Evolutionary conservation across 148 eudicot genomes (phyloP).

Genomic region (Rhododendron ferrugineum): DNA sequence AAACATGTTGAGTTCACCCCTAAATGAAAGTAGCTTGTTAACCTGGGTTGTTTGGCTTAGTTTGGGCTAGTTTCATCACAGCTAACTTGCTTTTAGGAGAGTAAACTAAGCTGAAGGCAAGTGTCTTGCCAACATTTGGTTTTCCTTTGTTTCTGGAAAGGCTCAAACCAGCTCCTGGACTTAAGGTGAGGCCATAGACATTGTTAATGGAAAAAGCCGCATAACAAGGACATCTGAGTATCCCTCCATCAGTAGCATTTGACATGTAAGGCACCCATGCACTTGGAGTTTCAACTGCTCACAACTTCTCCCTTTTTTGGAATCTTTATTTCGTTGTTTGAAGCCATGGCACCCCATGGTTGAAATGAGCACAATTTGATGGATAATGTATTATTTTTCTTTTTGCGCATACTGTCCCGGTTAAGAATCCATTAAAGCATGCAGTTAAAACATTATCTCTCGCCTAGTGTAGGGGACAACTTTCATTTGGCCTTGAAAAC

Average conservation of each 20-base stretch:
- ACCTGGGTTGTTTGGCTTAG: slow-evolving; percentile 1
- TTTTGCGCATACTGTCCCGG: neutral
- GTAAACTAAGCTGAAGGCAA: neutral
- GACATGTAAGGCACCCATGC: neutral
- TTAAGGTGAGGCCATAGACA: neutral
- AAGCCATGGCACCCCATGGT: neutral
- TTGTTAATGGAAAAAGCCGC: neutral
- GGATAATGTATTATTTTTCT: neutral
- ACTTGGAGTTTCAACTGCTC: neutral
- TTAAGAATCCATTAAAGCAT: neutral
- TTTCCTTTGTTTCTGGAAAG: neutral
- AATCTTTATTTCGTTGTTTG: neutral
- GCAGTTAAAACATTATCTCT: neutral
- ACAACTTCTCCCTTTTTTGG: neutral
- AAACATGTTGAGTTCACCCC: neutral
- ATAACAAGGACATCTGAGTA: neutral
- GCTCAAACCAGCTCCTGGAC: neutral
- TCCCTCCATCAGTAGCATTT: neutral
- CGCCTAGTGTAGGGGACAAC: neutral
- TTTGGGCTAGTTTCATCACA: neutral
- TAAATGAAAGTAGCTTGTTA: neutral
- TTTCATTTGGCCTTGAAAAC: neutral
- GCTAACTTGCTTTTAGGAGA: neutral
- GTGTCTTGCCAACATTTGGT: neutral
- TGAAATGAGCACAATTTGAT: neutral